Percentiles rank a stretch among this genome's conserved stretches.
phyloP scores from a whole-genome alignment of 306 rosid species.

The Dryas drummondii region DNA sequence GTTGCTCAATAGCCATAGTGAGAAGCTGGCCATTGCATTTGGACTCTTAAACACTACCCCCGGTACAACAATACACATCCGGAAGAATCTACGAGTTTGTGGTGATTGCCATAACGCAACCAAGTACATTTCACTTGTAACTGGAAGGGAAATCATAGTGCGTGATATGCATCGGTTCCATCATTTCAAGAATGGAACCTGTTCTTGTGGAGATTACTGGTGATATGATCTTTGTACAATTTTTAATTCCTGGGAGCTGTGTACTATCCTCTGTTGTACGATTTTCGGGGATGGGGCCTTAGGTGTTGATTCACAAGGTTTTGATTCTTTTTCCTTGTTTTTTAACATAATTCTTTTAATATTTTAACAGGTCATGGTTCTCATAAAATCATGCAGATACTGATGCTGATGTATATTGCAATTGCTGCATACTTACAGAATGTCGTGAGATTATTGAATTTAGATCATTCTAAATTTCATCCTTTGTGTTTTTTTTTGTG shows the following conservation, averaged over 20 bases:
- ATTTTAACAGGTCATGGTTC: no score
- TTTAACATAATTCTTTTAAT: no score
- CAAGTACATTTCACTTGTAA: conserved; percentile 80
- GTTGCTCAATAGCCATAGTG: conserved; percentile 77
- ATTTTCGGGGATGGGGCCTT: conserved; percentile 6
- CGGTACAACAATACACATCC: conserved; percentile 64
- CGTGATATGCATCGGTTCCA: conserved; percentile 92
- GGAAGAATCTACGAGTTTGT: conserved; percentile 88
- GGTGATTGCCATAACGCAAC: conserved; percentile 91
- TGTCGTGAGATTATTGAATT: no score
- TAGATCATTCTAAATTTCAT: no score
- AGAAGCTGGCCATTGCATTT: conserved; percentile 88
- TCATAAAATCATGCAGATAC: neutral
- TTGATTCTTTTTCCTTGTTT: no score
- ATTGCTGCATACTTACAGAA: no score
- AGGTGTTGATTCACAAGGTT: neutral
- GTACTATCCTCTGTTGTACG: neutral
- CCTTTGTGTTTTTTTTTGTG: no score
- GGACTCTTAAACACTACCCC: conserved; percentile 74
- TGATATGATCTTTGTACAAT: conserved; percentile 23
- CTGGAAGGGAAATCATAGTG: conserved; percentile 74
- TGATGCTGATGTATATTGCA: no score
- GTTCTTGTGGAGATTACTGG: conserved; percentile 96
- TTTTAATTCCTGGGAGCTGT: conserved; percentile 9
- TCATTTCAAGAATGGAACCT: conserved; percentile 75